Conservation (phyloP, 2,329 filamentous ascomycete genomes). For the Diaporthe citri region DNA sequence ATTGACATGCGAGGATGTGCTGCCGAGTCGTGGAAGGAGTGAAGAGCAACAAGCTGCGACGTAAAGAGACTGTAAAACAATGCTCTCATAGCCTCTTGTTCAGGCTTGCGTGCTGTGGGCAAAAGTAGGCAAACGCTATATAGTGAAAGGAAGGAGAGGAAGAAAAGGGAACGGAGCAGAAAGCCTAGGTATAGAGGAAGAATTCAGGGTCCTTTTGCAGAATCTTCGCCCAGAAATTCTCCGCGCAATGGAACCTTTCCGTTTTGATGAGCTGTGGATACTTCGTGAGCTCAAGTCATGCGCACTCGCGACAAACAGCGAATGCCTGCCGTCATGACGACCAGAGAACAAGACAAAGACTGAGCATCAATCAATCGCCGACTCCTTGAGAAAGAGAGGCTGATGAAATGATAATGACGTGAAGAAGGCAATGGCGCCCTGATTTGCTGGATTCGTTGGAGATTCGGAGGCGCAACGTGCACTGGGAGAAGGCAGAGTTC, state of each 20-base stretch:
- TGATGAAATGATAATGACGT: not conserved
- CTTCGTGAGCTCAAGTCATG: conserved; percentile 34
- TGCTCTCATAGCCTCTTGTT: not conserved
- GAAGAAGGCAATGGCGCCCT: not conserved
- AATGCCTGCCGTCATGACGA: conserved; percentile 2
- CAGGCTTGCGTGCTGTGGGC: not conserved
- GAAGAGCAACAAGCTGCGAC: not conserved
- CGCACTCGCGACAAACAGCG: conserved; percentile 8
- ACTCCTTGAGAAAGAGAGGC: not conserved
- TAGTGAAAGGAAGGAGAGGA: not conserved
- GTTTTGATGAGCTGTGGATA: conserved; percentile 40
- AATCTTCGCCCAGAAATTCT: conserved; percentile 34
- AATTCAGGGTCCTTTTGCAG: conserved; percentile 32
- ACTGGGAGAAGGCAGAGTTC: not conserved
- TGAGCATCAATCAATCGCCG: not conserved
- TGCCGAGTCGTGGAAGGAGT: not conserved
- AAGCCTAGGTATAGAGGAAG: conserved; percentile 17
- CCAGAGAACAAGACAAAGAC: not conserved
- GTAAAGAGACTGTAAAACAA: not conserved
- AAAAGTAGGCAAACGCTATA: not conserved
- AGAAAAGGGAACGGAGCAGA: not conserved
- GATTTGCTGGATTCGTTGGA: not conserved
- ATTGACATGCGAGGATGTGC: not conserved
- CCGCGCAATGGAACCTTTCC: conserved; percentile 34
- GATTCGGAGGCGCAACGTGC: not conserved